Conservation (phyloP, 495 filamentous ascomycete species). For the Penicillium parvum region DNA sequence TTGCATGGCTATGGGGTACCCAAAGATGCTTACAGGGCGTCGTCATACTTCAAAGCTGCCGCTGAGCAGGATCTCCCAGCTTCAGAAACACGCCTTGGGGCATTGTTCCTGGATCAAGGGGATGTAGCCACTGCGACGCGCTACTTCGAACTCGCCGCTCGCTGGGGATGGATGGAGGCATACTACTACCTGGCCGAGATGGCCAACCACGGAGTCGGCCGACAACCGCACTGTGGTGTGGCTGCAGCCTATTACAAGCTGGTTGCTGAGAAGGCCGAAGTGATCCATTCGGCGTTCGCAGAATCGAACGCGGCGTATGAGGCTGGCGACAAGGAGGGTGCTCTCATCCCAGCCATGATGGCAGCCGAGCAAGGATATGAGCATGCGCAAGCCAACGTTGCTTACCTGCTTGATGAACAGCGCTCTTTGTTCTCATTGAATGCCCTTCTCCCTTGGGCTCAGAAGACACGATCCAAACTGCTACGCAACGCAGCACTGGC, state of each 20-base stretch:
- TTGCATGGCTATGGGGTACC: conserved; percentile 78
- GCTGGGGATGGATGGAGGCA: conserved; percentile 85
- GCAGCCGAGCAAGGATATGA: conserved; percentile 97
- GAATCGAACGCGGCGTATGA: conserved; percentile 86
- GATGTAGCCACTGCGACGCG: conserved; percentile 67
- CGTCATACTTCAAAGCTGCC: conserved; percentile 74
- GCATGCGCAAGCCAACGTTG: conserved; percentile 87
- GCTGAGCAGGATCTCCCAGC: conserved; percentile 80
- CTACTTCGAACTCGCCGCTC: conserved; percentile 90
- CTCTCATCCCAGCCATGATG: conserved; percentile 80
- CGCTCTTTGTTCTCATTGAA: conserved; percentile 57
- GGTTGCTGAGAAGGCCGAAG: conserved; percentile 85
- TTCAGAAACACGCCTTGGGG: conserved; percentile 78
- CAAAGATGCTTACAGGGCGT: conserved; percentile 68
- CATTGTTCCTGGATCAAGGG: conserved; percentile 87
- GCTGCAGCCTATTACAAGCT: conserved; percentile 92
- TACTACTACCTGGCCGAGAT: conserved; percentile 95
- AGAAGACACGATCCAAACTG: conserved; percentile 41
- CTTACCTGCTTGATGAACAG: conserved; percentile 81
- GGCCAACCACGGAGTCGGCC: conserved; percentile 72
- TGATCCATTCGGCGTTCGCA: conserved; percentile 73
- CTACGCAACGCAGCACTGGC: conserved; percentile 72
- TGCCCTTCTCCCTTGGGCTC: conserved; percentile 38
- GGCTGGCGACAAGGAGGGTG: conserved; percentile 77
- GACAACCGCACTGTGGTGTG: conserved; percentile 73